Base-by-base conservation (phyloP, 202 grass and related monocot species). In the Carex sylvatica region DNA sequence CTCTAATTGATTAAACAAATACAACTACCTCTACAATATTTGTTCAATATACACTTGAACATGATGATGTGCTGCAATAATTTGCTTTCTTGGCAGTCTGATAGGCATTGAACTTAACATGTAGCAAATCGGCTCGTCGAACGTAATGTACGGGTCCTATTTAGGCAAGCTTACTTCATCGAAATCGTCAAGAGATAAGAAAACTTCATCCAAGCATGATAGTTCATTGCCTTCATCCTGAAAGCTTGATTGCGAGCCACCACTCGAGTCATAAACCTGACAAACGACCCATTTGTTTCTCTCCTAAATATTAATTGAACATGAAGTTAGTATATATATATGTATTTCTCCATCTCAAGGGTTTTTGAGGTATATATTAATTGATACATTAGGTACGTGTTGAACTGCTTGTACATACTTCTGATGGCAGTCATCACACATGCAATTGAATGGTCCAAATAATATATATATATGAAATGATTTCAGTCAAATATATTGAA, bases 171-270 rank as follows among this genome's bases (percentile, higher is more conserved):
- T 96, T 86, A 99, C 91, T 93, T 99, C 96, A 68, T 99, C 96
- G 52, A 93, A 88, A 79, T 99, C 96, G 33, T 99, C 96, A 36
- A 99, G 86, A 36, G 96, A 96, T 84, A 99, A 83, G 67, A 99
- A 99, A 85, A 99, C 91, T 84, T 99, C 96, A 78, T 99, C 96
- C 86, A 99, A 87, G 85, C 93, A 99, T 52, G 96, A 99, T 80
- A 96, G 88, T 85, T 99, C 96, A 44, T 59, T 87, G 53, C 85
- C 91, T 30, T 99, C 96, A 22, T 93, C 92, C 2, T 83, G 82
- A 77, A 85, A 87, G 88, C 65, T 86, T 40, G 47, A 84, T 78
- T 90, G 89, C 0, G 91, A 89, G 56, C 84, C 81, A 4, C 78
- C 80, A 36, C 49, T 85, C 3, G 96, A 96, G 42, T 96, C 86